Conservation (phyloP, 139 green algal genomes). For the Coccomyxa sp. region DNA sequence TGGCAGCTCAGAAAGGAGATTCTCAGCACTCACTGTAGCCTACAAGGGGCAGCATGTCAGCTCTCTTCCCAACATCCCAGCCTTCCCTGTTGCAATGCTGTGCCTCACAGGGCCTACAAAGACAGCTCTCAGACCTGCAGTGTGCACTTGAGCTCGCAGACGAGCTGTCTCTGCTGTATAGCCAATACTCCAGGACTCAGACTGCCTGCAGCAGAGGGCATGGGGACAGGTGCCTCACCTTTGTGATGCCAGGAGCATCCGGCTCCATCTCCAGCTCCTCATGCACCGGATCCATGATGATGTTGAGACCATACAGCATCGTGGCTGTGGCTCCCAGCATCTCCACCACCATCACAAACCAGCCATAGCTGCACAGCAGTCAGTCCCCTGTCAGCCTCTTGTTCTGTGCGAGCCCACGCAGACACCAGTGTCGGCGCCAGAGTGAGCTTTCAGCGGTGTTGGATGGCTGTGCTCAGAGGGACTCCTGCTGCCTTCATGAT, state of each 20-base stretch:
- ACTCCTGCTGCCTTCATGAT: no score
- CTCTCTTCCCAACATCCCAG: no score
- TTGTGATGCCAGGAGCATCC: slow-evolving; percentile 15
- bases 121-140: no score
- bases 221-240: slow-evolving; percentile 1
- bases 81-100: neutral
- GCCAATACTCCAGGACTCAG: neutral
- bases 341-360: slow-evolving; percentile 22
- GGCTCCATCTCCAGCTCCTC: slow-evolving; percentile 12
- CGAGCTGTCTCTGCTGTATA: no score
- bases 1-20: no score
- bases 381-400: no score
- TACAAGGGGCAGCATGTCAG: neutral
- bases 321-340: slow-evolving; percentile 25
- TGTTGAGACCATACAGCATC: slow-evolving; percentile 19
- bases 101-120: no score
- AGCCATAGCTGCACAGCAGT: slow-evolving; percentile 16
- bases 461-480: no score
- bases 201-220: neutral
- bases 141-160: no score
- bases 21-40: neutral
- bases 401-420: no score
- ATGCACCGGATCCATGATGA: slow-evolving; percentile 17
- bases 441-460: no score
- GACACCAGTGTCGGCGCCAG: no score